phyloP scores from a whole-genome alignment of 148 eudicot species.

The Beta vulgaris region DNA sequence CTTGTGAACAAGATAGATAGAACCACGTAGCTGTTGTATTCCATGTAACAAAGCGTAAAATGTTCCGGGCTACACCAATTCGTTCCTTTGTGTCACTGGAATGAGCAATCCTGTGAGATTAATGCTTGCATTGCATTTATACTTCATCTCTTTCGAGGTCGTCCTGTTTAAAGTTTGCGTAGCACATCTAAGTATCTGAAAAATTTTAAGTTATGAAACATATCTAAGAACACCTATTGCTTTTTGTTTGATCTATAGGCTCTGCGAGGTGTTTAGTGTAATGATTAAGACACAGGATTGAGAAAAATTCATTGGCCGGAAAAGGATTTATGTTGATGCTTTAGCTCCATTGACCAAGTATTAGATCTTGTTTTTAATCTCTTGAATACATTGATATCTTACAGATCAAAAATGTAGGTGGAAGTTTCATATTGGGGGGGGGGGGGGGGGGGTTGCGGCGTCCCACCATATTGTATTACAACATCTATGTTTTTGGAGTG shows the following conservation, averaged over 20 bases:
- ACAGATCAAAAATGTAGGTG: not conserved
- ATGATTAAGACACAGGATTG: not conserved
- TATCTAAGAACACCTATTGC: not conserved
- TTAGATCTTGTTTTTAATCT: not conserved
- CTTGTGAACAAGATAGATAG: not conserved
- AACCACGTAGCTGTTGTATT: not conserved
- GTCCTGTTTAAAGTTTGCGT: not conserved
- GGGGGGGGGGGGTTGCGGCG: too few relatives aligned
- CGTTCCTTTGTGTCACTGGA: not conserved
- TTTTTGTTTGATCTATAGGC: not conserved
- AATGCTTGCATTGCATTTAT: not conserved
- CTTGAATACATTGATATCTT: not conserved
- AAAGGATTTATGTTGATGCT: not conserved
- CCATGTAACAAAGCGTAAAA: not conserved
- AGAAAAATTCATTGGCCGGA: not conserved
- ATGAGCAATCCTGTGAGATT: not conserved
- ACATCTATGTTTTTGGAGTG: not conserved
- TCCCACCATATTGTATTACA: not conserved
- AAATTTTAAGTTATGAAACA: not conserved
- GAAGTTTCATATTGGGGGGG: not conserved
- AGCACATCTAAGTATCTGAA: not conserved
- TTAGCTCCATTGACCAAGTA: not conserved
- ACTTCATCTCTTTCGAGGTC: not conserved
- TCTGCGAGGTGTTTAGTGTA: not conserved
- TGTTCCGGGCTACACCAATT: not conserved